phyloP scores from a whole-genome alignment of 768 basidiomycete species.

The Tulasnella calospora region DNA sequence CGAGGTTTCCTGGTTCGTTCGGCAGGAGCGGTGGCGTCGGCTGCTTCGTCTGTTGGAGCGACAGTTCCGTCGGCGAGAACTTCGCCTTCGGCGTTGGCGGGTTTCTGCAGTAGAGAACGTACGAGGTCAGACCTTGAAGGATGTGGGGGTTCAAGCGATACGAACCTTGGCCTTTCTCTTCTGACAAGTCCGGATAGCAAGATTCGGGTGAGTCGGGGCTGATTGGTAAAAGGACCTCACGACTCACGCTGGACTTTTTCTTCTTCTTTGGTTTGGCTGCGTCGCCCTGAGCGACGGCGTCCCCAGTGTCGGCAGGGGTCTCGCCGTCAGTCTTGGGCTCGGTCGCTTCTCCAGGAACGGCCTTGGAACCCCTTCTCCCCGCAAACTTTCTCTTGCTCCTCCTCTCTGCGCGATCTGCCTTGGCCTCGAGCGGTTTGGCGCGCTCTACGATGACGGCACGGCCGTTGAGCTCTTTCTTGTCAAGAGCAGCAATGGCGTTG shows the following conservation, averaged over 20 bases:
- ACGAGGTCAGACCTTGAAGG: not conserved
- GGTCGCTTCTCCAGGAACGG: conserved; percentile 82
- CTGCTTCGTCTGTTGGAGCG: conserved; percentile 39
- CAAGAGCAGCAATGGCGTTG: conserved; percentile 76
- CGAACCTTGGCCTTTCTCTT: conserved; percentile 38
- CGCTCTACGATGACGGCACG: conserved; percentile 86
- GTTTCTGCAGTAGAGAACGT: conserved; percentile 20
- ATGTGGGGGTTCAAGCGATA: not conserved
- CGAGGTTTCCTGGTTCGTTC: conserved; percentile 47
- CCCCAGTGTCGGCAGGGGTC: conserved; percentile 32
- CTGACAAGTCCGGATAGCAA: conserved; percentile 35
- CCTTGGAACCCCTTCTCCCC: conserved; percentile 79
- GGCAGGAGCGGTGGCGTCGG: conserved; percentile 39
- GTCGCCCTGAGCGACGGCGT: conserved; percentile 48
- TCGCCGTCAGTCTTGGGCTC: conserved; percentile 87
- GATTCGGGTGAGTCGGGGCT: not conserved
- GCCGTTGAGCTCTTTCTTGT: conserved; percentile 85
- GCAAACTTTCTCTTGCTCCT: conserved; percentile 67
- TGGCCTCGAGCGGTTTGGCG: conserved; percentile 86
- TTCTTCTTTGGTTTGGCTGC: conserved; percentile 65
- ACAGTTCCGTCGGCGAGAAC: conserved; percentile 41
- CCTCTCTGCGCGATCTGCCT: conserved; percentile 74
- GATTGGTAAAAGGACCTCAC: not conserved
- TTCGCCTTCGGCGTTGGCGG: conserved; percentile 21
- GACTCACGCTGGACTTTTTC: conserved; percentile 38